Evolutionary conservation across 148 eudicot genomes (phyloP), one percentile per base, ranked within the genome.

Genomic region (Spergularia marina): DNA sequence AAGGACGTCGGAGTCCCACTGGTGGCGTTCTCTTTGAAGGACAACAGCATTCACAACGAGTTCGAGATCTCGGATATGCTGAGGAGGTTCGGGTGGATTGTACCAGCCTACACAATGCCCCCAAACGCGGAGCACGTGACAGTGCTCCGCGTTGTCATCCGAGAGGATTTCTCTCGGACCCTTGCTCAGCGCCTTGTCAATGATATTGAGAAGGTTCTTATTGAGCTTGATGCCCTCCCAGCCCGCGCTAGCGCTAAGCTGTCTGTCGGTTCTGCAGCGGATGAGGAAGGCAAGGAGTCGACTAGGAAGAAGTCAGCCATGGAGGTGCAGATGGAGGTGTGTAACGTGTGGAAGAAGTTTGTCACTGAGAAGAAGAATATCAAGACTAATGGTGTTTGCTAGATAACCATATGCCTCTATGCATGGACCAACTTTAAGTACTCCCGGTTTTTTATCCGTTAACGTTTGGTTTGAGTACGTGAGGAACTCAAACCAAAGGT

Each of bases 61-160:
- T 89, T 89, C 14, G 96, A 90, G 74, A 78, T 90, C 64, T 84
- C 96, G 0, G 96, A 90, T 70, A 68, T 67, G 81, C 83, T 90
- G 7, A 82, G 92, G 3, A 82, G 92, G 71, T 90, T 67, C 51
- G 92, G 96, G 0, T 90, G 96, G 96, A 87, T 90, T 61, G 92
- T 90, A 8, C 96, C 92, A 0, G 96, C 92, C 2, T 88, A 90
- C 89, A 87, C 96, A 41, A 90, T 90, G 96, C 90, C 96, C 0
- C 81, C 96, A 0, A 83, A 90, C 51, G 96, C 96, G 0, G 83
- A 90, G 47, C 84, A 90, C 56, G 68, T 90, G 3, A 88, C 92
- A 0, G 96, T 90, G 10, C 74, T 88, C 0, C 91, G 96, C 1
- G 91, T 90, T 1, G 96, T 90, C 17, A 80, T 90, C 39, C 79